Evolutionary conservation across 768 basidiomycete species (phyloP).

Genomic region (Daedalea quercina): DNA sequence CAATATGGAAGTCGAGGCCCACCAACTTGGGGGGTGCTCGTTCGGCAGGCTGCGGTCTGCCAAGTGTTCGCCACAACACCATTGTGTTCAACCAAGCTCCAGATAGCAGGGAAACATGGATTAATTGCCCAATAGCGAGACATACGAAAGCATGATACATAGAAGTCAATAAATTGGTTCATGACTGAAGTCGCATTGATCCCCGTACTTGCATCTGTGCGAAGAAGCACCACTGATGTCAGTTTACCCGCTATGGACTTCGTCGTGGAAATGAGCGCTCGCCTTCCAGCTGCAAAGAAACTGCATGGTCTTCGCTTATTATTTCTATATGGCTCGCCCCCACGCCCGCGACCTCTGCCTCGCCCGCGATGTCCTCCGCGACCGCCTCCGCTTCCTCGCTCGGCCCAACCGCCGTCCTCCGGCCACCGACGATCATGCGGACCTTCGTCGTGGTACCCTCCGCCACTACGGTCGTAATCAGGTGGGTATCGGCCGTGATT

Average conservation of each 20-base stretch:
- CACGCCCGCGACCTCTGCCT: conserved; percentile 51
- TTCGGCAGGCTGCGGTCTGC: too few relatives aligned
- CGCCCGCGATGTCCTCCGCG: conserved; percentile 48
- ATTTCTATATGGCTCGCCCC: conserved; percentile 60
- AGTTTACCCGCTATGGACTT: conserved; percentile 27
- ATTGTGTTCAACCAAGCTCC: too few relatives aligned
- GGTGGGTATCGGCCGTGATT: conserved; percentile 12
- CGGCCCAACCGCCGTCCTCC: conserved; percentile 48
- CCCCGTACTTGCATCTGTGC: conserved; percentile 81
- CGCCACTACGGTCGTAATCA: conserved; percentile 15
- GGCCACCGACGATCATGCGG: conserved; percentile 22
- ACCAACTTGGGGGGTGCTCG: too few relatives aligned
- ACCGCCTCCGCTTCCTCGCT: conserved; percentile 32
- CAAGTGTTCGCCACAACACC: too few relatives aligned
- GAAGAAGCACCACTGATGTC: conserved; percentile 34
- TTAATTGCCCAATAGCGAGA: background rate
- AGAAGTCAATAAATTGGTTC: conserved; percentile 29
- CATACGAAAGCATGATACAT: background rate
- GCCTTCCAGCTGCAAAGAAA: conserved; percentile 90
- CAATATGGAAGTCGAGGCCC: too few relatives aligned
- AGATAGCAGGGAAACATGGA: background rate
- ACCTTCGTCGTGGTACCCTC: conserved; percentile 14
- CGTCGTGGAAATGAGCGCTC: conserved; percentile 51
- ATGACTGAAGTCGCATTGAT: conserved; percentile 83
- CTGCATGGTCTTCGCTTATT: conserved; percentile 86